Percentiles rank a stretch among this genome's conserved stretches.
Evolutionary conservation across 306 rosid genomes (phyloP).

Genomic region (Elaeagnus macrophylla): DNA sequence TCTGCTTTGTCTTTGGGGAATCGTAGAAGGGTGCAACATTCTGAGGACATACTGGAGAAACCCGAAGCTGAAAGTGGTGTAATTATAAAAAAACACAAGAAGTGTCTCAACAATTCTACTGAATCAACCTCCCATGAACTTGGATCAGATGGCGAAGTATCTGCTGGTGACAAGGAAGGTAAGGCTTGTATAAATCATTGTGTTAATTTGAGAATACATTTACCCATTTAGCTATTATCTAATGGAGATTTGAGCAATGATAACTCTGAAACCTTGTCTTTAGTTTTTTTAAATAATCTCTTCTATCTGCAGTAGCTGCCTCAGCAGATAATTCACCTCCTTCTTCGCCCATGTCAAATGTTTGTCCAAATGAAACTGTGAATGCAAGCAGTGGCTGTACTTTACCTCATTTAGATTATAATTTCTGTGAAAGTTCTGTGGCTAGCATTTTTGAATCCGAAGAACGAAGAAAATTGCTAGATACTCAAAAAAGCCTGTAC

Average conservation of each 20-base stretch:
- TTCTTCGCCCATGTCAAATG: conserved; percentile 20
- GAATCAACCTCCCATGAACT: conserved; percentile 27
- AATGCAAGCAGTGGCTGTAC: conserved; percentile 13
- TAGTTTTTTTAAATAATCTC: conserved; percentile 10
- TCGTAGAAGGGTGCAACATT: conserved; percentile 49
- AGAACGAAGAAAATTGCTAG: conserved; percentile 26
- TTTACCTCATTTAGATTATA: conserved; percentile 15
- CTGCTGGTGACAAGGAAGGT: conserved; percentile 45
- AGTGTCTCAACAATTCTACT: conserved; percentile 30
- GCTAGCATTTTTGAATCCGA: conserved; percentile 18
- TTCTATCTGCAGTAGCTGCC: conserved; percentile 32
- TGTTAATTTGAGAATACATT: conserved; percentile 11
- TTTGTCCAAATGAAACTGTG: conserved; percentile 19
- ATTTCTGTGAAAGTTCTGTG: conserved; percentile 17
- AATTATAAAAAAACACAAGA: conserved; percentile 48
- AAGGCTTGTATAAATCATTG: conserved; percentile 15
- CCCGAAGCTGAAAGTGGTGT: conserved; percentile 32
- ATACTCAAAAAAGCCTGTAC: conserved; percentile 35
- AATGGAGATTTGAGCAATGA: conserved; percentile 12
- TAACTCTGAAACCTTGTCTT: conserved; percentile 11
- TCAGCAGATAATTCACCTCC: conserved; percentile 21
- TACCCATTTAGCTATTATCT: conserved; percentile 3
- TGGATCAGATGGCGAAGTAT: conserved; percentile 32
- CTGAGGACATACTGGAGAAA: conserved; percentile 27
- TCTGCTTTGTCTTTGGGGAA: conserved; percentile 49